A percentile compares a stretch with the other conserved stretches of the same genome.
phyloP scores from a whole-genome alignment of 805 yeast species.

The Hanseniaspora jakobsenii region DNA sequence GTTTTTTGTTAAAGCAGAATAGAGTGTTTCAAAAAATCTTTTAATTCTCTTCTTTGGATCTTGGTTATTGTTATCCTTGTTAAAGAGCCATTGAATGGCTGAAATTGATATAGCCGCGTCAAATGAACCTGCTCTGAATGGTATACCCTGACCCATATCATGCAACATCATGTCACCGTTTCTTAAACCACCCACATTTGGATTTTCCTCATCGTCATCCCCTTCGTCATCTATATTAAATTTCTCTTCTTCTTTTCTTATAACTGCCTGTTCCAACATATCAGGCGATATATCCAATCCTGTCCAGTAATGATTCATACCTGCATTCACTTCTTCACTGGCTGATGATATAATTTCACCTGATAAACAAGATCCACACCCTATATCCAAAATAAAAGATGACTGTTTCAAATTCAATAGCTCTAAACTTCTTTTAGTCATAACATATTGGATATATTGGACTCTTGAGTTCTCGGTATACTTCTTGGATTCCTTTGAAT shows the following conservation, averaged over 20 bases:
- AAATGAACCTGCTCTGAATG: conserved; percentile 90
- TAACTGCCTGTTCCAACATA: conserved; percentile 90
- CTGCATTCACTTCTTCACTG: conserved; percentile 48
- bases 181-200: conserved; percentile 9
- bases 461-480: conserved; percentile 92
- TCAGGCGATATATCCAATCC: conserved; percentile 95
- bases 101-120: conserved; percentile 93
- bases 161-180: conserved; percentile 76
- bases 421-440: conserved; percentile 90
- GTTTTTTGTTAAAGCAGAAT: conserved; percentile 77
- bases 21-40: conserved; percentile 77
- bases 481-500: conserved; percentile 78
- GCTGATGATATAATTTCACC: conserved; percentile 61
- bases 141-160: conserved; percentile 89
- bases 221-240: conserved; percentile 7
- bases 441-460: conserved; percentile 94
- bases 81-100: conserved; percentile 96
- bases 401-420: conserved; percentile 57
- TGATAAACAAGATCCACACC: conserved; percentile 93
- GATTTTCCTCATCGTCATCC: conserved; percentile 3
- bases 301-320: conserved; percentile 59
- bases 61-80: conserved; percentile 71
- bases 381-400: conserved; percentile 74
- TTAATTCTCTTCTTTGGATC: conserved; percentile 76
- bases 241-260: conserved; percentile 59